phyloP scores from a whole-genome alignment of 2,329 filamentous ascomycete genomes.

The Geoglossum cookeanum region DNA sequence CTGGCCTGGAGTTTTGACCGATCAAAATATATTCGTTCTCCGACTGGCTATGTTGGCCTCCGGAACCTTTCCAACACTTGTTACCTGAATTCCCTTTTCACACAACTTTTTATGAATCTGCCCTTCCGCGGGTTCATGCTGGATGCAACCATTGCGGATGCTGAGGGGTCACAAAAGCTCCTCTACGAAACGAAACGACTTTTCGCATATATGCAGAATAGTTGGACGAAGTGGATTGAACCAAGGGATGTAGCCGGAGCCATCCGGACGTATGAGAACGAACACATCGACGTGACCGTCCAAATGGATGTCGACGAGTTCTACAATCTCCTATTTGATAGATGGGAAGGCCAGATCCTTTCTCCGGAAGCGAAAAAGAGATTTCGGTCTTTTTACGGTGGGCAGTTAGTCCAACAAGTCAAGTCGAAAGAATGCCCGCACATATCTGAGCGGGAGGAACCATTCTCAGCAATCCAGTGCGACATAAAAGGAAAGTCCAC shows the following conservation, averaged over 20 bases:
- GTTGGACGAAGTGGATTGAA: conserved; percentile 52
- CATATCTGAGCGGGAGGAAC: conserved; percentile 75
- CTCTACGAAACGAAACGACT: conserved; percentile 61
- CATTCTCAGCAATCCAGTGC: conserved; percentile 87
- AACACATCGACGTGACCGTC: conserved; percentile 63
- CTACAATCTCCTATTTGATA: conserved; percentile 81
- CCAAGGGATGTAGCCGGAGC: conserved; percentile 52
- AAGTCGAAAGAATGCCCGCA: conserved; percentile 89
- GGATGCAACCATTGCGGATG: conserved; percentile 35
- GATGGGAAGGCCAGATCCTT: conserved; percentile 68
- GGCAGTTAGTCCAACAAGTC: conserved; percentile 82
- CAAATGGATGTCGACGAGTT: conserved; percentile 99
- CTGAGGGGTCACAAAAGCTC: conserved; percentile 40
- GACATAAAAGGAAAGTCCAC: conserved; percentile 83
- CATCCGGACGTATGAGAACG: conserved; percentile 68
- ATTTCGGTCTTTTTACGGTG: conserved; percentile 75
- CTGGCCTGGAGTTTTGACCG: conserved; percentile 44
- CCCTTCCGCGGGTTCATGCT: conserved; percentile 76
- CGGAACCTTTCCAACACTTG: conserved; percentile 88
- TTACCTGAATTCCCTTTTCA: conserved; percentile 87
- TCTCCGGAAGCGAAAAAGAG: conserved; percentile 46
- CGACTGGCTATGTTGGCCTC: conserved; percentile 74
- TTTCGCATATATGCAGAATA: conserved; percentile 75
- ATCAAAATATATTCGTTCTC: conserved; percentile 47
- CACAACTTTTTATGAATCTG: conserved; percentile 91